Evolutionary conservation across 176 grass and related monocot genomes (phyloP).

Genomic region (Oryza nivara): DNA sequence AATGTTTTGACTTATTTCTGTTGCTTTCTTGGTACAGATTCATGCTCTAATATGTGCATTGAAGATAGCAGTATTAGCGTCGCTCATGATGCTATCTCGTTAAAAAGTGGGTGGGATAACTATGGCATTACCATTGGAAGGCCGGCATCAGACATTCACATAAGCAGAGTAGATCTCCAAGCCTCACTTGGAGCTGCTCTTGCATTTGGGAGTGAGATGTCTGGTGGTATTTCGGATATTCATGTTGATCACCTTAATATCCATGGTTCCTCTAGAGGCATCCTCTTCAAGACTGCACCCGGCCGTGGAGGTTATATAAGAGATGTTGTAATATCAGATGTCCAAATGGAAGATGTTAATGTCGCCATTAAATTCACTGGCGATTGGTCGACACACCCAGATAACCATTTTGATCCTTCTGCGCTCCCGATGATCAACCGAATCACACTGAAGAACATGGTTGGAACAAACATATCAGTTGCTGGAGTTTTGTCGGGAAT

Average conservation of each 20-base stretch:
- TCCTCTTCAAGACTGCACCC: constrained; percentile 69
- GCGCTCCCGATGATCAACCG: constrained; percentile 56
- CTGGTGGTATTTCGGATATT: constrained; percentile 69
- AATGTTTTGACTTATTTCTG: constrained; percentile 24
- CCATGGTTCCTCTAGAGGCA: constrained; percentile 57
- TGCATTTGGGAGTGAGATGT: constrained; percentile 89
- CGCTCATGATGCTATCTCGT: constrained; percentile 68
- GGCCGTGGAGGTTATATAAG: constrained; percentile 81
- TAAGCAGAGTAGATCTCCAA: constrained; percentile 61
- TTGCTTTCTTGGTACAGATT: constrained; percentile 57
- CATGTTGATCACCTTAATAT: constrained; percentile 54
- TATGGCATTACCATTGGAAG: constrained; percentile 66
- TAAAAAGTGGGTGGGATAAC: constrained; percentile 82
- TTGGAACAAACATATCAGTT: constrained; percentile 60
- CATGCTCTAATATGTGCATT: constrained; percentile 78
- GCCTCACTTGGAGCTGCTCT: constrained; percentile 65
- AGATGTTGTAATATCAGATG: constrained; percentile 62
- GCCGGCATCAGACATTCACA: constrained; percentile 61
- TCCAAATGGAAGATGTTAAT: constrained; percentile 67
- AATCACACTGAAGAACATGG: constrained; percentile 70
- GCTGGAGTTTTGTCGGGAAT: constrained; percentile 79
- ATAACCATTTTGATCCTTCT: constrained; percentile 59
- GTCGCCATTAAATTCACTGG: constrained; percentile 72
- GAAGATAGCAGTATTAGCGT: constrained; percentile 60
- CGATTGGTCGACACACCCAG: constrained; percentile 56